These are phyloP conservation scores for Dioscorea zingiberensis DNA, from an alignment of 106 monocot genomes.

Conservation along the genomic window DNA sequence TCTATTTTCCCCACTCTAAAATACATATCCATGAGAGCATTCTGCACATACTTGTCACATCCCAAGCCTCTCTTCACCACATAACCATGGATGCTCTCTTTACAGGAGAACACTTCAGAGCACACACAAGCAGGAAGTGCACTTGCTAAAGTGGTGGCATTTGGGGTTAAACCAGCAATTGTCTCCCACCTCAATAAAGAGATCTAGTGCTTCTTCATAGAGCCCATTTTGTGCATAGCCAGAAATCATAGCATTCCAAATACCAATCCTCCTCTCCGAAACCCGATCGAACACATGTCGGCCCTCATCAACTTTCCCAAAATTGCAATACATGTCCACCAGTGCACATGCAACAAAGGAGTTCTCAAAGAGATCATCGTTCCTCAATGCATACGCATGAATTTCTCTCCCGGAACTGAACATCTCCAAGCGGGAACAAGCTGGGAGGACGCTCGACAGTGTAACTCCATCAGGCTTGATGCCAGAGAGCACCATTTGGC, in stretches of 20 bases:
- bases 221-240: slow-evolving; percentile 66
- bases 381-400: slow-evolving; percentile 57
- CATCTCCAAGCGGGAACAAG: slow-evolving; percentile 51
- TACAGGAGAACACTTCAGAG: slow-evolving; percentile 49
- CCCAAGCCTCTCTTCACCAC: slow-evolving; percentile 68
- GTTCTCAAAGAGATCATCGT: slow-evolving; percentile 48
- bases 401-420: slow-evolving; percentile 62
- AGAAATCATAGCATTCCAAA: slow-evolving; percentile 95
- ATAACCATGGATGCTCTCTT: slow-evolving; percentile 76
- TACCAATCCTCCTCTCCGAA: slow-evolving; percentile 39
- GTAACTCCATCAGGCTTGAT: slow-evolving; percentile 67
- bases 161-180: slow-evolving; percentile 47
- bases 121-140: slow-evolving; percentile 73
- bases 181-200: slow-evolving; percentile 72
- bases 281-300: slow-evolving; percentile 48
- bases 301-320: slow-evolving; percentile 44
- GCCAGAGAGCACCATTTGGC: slow-evolving; percentile 31
- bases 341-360: slow-evolving; percentile 86
- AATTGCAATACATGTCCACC: slow-evolving; percentile 84
- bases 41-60: slow-evolving; percentile 69
- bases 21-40: slow-evolving; percentile 95
- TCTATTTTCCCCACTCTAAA: slow-evolving; percentile 59
- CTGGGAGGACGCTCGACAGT: slow-evolving; percentile 59
- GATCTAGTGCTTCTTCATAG: slow-evolving; percentile 51
- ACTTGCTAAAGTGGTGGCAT: slow-evolving; percentile 75